Base-by-base conservation (phyloP, 2,329 filamentous ascomycete genomes). In the Aspergillus aculeatus region DNA sequence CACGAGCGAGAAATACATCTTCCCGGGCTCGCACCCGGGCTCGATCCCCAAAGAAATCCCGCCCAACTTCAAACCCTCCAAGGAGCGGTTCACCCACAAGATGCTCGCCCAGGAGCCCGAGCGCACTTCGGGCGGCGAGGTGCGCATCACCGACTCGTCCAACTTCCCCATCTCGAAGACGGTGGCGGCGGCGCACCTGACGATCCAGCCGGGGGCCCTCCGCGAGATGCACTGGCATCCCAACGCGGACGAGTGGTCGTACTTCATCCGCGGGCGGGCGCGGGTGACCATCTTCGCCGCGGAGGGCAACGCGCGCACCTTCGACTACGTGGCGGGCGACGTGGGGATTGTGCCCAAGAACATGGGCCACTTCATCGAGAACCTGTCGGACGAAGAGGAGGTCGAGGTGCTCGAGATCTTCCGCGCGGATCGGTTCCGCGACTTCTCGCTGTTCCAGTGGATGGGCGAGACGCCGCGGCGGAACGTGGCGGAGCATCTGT, bases 201-300 rank as follows among this genome's bases (percentile, higher is more conserved):
- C 56, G 5, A 57, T 57, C 49, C 49, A 52, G 21, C 56, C 56
- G 1, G 56, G 56, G 4, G 56, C 56, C 14, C 48, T 57, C 6
- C 48, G 56, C 11, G 56, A 57, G 49, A 60, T 60, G 54, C 58
- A 60, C 58, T 60, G 58, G 58, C 58, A 60, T 31, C 58, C 55
- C 26, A 58, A 50, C 31, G 55, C 54, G 3, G 58, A 60, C 24
- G 55, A 60, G 24, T 60, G 58, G 58, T 57, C 55, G 21, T 60
- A 57, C 35, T 60, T 57, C 19, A 60, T 58, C 12, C 41, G 47
- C 2, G 58, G 58, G 10, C 50, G 50, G 26, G 58, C 54, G 23
- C 56, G 56, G 14, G 56, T 57, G 23, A 57, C 56, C 7, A 35
- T 57, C 21, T 57, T 57, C 9, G 56, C 56, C 11, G 56, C 56